A percentile compares a stretch with the other conserved stretches of the same genome.
Conservation (phyloP, 208 protist genomes). For the Phytomonas serpens region DNA sequence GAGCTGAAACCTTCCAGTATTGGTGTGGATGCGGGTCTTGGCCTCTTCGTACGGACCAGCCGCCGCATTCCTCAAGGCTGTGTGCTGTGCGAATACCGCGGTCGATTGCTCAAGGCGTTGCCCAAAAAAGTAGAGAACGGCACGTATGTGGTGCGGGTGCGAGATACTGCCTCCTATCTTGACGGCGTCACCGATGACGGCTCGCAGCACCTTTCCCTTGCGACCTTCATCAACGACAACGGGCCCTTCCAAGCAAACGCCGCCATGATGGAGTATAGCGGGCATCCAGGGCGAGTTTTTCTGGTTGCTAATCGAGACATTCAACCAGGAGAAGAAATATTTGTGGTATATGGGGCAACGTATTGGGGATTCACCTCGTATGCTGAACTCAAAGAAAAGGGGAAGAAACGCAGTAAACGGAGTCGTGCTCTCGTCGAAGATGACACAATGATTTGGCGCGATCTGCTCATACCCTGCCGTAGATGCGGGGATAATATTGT, state of each 20-base stretch:
- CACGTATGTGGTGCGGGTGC: slow-evolving; percentile 69
- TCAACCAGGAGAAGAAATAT: slow-evolving; percentile 64
- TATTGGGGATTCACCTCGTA: slow-evolving; percentile 86
- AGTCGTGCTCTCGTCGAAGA: not conserved
- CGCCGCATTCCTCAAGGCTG: slow-evolving; percentile 62
- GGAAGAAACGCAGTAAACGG: slow-evolving; percentile 6
- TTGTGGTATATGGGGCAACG: slow-evolving; percentile 72
- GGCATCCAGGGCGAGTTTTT: slow-evolving; percentile 68
- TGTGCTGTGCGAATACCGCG: slow-evolving; percentile 77
- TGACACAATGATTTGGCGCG: slow-evolving; percentile 2
- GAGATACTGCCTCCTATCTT: slow-evolving; percentile 46
- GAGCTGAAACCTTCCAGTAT: slow-evolving; percentile 59
- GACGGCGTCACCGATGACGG: slow-evolving; percentile 51
- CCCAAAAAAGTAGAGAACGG: slow-evolving; percentile 23
- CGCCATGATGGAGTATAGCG: slow-evolving; percentile 76
- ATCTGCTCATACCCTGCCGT: slow-evolving; percentile 30
- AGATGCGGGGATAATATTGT: slow-evolving; percentile 46
- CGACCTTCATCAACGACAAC: slow-evolving; percentile 86
- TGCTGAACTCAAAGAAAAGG: slow-evolving; percentile 30
- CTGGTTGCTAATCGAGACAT: slow-evolving; percentile 70
- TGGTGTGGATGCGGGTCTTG: slow-evolving; percentile 43
- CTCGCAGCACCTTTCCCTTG: slow-evolving; percentile 64
- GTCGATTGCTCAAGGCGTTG: slow-evolving; percentile 24
- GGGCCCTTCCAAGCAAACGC: slow-evolving; percentile 59
- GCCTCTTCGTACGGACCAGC: slow-evolving; percentile 66